phyloP scores from a whole-genome alignment of 345 rosid genomes.

The Pelargonium nanum region DNA sequence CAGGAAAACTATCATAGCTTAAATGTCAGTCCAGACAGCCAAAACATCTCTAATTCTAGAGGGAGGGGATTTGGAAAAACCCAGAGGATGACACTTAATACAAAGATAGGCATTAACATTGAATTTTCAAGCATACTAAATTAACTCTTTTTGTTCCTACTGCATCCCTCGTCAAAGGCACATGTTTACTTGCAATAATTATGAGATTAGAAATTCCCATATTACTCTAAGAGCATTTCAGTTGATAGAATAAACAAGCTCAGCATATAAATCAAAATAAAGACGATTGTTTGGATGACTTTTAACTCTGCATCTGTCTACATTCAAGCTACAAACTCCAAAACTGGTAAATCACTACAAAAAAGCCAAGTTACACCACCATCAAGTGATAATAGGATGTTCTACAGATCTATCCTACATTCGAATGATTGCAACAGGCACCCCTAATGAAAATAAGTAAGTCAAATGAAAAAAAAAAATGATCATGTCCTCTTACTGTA shows the following conservation, averaged over 20 bases:
- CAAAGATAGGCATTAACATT: too few relatives aligned
- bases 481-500: constrained; percentile 50
- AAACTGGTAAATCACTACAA: background rate
- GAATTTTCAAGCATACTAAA: too few relatives aligned
- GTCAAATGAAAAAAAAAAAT: background rate
- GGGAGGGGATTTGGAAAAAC: background rate
- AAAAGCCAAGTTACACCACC: background rate
- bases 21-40: background rate
- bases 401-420: background rate
- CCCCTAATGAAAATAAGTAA: background rate
- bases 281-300: background rate
- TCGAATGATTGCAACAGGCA: background rate
- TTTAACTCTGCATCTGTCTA: background rate
- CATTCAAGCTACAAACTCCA: background rate
- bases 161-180: too few relatives aligned
- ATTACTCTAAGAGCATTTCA: background rate
- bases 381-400: background rate
- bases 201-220: background rate
- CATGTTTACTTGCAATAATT: too few relatives aligned
- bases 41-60: background rate
- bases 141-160: too few relatives aligned
- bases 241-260: background rate
- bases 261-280: too few relatives aligned
- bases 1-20: background rate
- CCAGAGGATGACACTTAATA: too few relatives aligned